Evolutionary conservation across 495 filamentous ascomycete genomes (phyloP).

Genomic region (Collariella sp.): DNA sequence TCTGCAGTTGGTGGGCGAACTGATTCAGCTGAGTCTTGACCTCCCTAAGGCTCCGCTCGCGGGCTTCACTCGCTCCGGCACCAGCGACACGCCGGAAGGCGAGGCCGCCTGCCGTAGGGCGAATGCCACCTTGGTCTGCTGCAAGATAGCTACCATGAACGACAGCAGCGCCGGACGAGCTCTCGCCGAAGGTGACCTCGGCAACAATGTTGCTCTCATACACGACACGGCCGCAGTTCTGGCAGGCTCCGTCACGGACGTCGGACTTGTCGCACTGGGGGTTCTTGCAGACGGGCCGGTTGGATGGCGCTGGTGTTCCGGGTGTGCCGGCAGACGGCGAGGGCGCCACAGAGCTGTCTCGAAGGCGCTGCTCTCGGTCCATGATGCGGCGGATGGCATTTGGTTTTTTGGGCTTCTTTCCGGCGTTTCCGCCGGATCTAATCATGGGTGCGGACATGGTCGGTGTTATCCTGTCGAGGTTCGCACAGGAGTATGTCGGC

Average conservation of each 20-base stretch:
- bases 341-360: conserved; percentile 19
- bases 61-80: conserved; percentile 36
- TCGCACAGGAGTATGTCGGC: neutral
- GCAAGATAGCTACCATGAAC: conserved; percentile 83
- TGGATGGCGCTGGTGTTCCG: neutral
- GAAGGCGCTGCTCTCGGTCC: conserved; percentile 21
- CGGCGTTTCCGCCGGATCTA: conserved; percentile 4
- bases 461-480: neutral
- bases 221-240: conserved; percentile 72
- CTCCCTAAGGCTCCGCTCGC: conserved; percentile 66
- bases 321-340: conserved; percentile 1
- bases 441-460: conserved; percentile 11
- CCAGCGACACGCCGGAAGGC: conserved; percentile 33
- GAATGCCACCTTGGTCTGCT: conserved; percentile 58
- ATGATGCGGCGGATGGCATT: conserved; percentile 27
- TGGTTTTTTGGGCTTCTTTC: conserved; percentile 18
- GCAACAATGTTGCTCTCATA: conserved; percentile 80
- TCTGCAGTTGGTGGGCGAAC: conserved; percentile 40
- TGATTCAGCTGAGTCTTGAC: conserved; percentile 36
- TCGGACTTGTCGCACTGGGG: conserved; percentile 30
- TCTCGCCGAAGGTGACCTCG: conserved; percentile 84
- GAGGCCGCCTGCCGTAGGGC: conserved; percentile 33
- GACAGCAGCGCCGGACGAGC: conserved; percentile 71
- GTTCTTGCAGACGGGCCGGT: conserved; percentile 20
- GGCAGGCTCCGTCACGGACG: conserved; percentile 56